Evolutionary conservation across 2,329 filamentous ascomycete species (phyloP), one percentile per base, ranked within the genome.

Genomic region (Sarocladium kiliense): DNA sequence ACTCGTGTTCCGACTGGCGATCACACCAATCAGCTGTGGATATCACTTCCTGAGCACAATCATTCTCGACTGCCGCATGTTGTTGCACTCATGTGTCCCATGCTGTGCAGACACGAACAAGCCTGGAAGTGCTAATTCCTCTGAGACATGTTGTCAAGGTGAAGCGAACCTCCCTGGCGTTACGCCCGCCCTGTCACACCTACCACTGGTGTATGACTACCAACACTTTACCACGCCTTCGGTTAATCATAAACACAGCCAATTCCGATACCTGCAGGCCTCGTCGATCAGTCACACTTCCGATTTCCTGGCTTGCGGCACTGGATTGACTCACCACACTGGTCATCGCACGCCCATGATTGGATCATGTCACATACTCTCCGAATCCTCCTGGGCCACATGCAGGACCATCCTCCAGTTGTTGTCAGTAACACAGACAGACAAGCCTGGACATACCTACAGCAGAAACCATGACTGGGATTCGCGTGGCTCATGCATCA

Each of bases 201-300:
- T 10, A 5, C 25, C 41, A 25, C 21, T 18, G n/a, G n/a, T n/a
- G n/a, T n/a, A n/a, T n/a, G n/a, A n/a, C 27, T 23, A 21, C 47
- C 47, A 36, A 51, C 47, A 21, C n/a, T 3, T n/a, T 36, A 32
- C 47, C 27, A 27, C 4, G 18, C 47, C 47, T 51, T 32, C 27
- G 27, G 47, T 51, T 21, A 7, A 3, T 21, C 18, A 18, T 51
- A 16, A n/a, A 51, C 23, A n/a, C 11, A 9, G 16, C 26, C 25
- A n/a, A 2, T 12, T 16, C 18, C 19, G 18, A 36, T 11, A 12
- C 47, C 26, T 51, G 47, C 47, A 51, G 27, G 27, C n/a, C 25
- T 21, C 14, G 47, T 27, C 18, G 47, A 51, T 51, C 47, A 51
- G 30, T 51, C 47, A 51, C 47, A 51, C 41, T 26, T 30, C 44